These are phyloP conservation scores for Ophioceras dolichostomum DNA, from an alignment of 2,329 filamentous ascomycete genomes.

Conservation along the genomic window DNA sequence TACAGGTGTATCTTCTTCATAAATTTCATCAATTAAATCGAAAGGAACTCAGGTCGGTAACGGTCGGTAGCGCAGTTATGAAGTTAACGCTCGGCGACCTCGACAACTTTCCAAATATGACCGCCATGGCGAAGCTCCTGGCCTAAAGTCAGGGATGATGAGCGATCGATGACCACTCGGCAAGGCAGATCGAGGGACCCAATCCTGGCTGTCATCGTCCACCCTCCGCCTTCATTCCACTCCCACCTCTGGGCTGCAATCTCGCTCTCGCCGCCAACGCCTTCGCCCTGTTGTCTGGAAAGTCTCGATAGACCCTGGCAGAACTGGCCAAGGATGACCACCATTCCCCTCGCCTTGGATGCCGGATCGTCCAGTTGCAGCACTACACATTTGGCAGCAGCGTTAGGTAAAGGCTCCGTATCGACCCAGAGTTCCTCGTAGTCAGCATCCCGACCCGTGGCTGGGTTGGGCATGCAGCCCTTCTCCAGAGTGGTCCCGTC, in stretches of 20 bases:
- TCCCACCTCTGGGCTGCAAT: slow-evolving; percentile 44
- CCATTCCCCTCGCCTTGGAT: slow-evolving; percentile 28
- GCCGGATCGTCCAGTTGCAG: slow-evolving; percentile 22
- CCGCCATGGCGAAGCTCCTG: slow-evolving; percentile 10
- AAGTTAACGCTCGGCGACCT: neutral
- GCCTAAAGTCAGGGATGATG: slow-evolving; percentile 6
- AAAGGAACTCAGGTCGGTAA: too few relatives aligned
- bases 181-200: slow-evolving; percentile 23
- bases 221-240: slow-evolving; percentile 19
- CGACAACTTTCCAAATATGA: slow-evolving; percentile 6
- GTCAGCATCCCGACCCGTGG: slow-evolving; percentile 30
- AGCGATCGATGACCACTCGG: slow-evolving; percentile 10
- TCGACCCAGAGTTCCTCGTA: slow-evolving; percentile 58
- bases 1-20: too few relatives aligned
- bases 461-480: slow-evolving; percentile 47
- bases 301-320: slow-evolving; percentile 45
- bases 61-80: too few relatives aligned
- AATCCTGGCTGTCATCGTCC: slow-evolving; percentile 22
- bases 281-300: too few relatives aligned
- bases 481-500: slow-evolving; percentile 37
- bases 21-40: too few relatives aligned
- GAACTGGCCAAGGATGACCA: slow-evolving; percentile 39
- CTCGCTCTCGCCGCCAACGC: slow-evolving; percentile 24
- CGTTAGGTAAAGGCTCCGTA: slow-evolving; percentile 16
- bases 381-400: slow-evolving; percentile 20